Evolutionary conservation across 2,329 filamentous ascomycete species (phyloP), one percentile per base, ranked within the genome.

Genomic region (Penicillium sp.): DNA sequence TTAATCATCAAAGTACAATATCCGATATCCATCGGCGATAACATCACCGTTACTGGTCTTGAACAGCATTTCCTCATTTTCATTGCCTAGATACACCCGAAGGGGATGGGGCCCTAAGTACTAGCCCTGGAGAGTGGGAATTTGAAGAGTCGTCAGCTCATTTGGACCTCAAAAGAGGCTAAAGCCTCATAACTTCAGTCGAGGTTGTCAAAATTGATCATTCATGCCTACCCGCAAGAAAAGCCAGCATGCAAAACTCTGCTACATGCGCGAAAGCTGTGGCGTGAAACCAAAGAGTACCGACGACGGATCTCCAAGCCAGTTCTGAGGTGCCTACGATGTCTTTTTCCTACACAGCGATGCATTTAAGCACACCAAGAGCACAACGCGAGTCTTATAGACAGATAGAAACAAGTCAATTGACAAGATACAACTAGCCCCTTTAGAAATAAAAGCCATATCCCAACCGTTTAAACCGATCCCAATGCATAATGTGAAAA

Each of bases 401-500:
- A 42, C 43, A 29, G 7, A 52, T 47, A 52, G 31, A 53, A 61
- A 39, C 43, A 56, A 52, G 47, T 62, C 54, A 37, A 59, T 62
- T 63, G 53, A 45, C 45, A 37, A 57, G 37, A 43, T 40, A 56
- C 8, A 52, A 46, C 34, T 42, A 56, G 35, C 34, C 29, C 24
- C 29, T 42, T 42, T 40, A 38, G 29, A 49, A 31, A 44, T 39
- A 37, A 51, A 44, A 59, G 53, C 56, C 55, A n/a, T 52, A 55
- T 53, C 48, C 60, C 58, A 56, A 57, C 62, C 61, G 37, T 66
- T 50, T 65, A 62, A 44, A 62, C 64, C 61, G 55, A 61, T 60
- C 61, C 60, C 64, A 65, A 66, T 66, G 64, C 64, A 64, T 42
- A 53, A 58, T 58, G 50, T 61, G 61, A 51, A 59, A 20, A 34